phyloP scores from a whole-genome alignment of 176 grass and related monocot species.

The Triticum timopheevii region DNA sequence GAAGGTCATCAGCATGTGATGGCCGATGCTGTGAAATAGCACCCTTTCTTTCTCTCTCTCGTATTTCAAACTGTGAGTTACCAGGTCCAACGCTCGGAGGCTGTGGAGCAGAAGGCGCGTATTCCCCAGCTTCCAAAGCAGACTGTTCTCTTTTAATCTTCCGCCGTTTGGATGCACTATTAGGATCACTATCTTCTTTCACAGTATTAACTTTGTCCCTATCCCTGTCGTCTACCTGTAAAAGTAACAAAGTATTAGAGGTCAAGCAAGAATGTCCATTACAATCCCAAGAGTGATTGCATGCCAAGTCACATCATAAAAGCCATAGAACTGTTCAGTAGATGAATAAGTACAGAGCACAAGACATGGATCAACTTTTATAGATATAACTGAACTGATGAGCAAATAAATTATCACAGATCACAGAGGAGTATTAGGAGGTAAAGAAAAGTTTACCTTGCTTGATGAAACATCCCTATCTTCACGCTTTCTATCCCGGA shows the following conservation, averaged over 20 bases:
- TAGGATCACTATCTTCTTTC: constrained; percentile 84
- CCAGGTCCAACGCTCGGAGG: constrained; percentile 45
- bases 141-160: constrained; percentile 77
- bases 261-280: background rate
- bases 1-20: constrained; percentile 64
- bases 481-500: constrained; percentile 79
- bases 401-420: background rate
- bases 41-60: constrained; percentile 89
- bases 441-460: constrained; percentile 58
- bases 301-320: background rate
- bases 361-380: constrained; percentile 11
- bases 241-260: constrained; percentile 20
- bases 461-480: constrained; percentile 71
- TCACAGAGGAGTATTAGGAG: background rate
- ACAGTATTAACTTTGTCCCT: constrained; percentile 61
- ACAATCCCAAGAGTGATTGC: constrained; percentile 1
- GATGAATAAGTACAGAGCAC: background rate
- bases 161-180: constrained; percentile 65
- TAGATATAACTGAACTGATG: constrained; percentile 15
- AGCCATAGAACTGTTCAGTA: background rate
- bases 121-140: constrained; percentile 82
- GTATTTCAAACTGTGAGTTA: constrained; percentile 50
- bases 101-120: constrained; percentile 56
- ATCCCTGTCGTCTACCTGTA: constrained; percentile 85
- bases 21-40: constrained; percentile 65